Evolutionary conservation across 495 filamentous ascomycete genomes (phyloP).

Genomic region (Xylaria castorea): DNA sequence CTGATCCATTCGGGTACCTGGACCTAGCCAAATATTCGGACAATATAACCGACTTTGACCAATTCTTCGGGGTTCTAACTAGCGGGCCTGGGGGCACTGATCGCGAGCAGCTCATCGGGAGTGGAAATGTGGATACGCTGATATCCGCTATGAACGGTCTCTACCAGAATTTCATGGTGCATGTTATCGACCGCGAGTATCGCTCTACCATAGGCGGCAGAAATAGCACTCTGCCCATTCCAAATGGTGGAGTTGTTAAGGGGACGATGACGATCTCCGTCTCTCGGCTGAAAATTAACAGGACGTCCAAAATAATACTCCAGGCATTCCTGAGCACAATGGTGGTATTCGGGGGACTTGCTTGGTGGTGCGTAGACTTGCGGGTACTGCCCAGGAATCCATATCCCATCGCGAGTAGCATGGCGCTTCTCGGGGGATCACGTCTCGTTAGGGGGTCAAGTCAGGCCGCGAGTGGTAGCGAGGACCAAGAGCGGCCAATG

Average conservation of each 20-base stretch:
- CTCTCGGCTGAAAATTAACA: slow-evolving; percentile 2
- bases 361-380: slow-evolving; percentile 17
- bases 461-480: background rate
- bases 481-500: background rate
- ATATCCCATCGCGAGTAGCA: slow-evolving; percentile 16
- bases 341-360: slow-evolving; percentile 6
- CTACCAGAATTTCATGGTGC: background rate
- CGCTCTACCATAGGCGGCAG: background rate
- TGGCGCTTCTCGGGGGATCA: slow-evolving; percentile 5
- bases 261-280: background rate
- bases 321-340: slow-evolving; percentile 7
- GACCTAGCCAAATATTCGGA: background rate
- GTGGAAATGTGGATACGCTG: background rate
- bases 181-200: background rate
- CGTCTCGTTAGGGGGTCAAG: background rate
- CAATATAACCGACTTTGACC: background rate
- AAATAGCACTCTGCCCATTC: background rate
- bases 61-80: background rate
- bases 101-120: background rate
- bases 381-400: slow-evolving; percentile 1
- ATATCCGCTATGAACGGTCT: background rate
- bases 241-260: background rate
- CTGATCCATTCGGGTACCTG: background rate
- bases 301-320: background rate
- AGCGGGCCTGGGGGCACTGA: background rate